Percentiles rank a stretch among this genome's conserved stretches.
Evolutionary conservation across 768 basidiomycete genomes (phyloP).

Genomic region (Amanita fuliginea): DNA sequence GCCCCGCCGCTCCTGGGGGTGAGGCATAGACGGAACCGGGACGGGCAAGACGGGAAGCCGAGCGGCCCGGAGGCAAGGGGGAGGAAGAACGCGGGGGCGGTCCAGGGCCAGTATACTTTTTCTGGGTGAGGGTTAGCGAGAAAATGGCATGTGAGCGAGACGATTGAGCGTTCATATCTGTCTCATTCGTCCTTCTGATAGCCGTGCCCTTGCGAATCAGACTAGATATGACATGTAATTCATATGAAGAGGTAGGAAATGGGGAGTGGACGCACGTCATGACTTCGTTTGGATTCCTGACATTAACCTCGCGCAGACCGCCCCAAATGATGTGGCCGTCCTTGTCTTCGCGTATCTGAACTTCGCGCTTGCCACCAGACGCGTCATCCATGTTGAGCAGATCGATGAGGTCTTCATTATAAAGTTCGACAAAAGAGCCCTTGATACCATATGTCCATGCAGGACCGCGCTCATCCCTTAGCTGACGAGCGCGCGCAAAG

Average conservation of each 20-base stretch:
- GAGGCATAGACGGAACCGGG: slow-evolving; percentile 69
- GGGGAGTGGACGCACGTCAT: slow-evolving; percentile 61
- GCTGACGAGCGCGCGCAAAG: slow-evolving; percentile 66
- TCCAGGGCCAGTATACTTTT: slow-evolving; percentile 67
- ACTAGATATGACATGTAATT: slow-evolving; percentile 27
- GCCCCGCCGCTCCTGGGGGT: slow-evolving; percentile 20
- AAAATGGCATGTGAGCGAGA: slow-evolving; percentile 99
- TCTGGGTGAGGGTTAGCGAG: slow-evolving; percentile 88
- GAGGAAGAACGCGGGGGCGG: slow-evolving; percentile 67
- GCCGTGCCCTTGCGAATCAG: slow-evolving; percentile 84
- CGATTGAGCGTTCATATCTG: slow-evolving; percentile 97
- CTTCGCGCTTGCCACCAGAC: slow-evolving; percentile 62
- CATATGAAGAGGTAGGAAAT: slow-evolving; percentile 3
- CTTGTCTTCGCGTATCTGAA: slow-evolving; percentile 95
- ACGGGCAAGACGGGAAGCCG: slow-evolving; percentile 66
- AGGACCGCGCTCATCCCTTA: slow-evolving; percentile 64
- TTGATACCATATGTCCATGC: slow-evolving; percentile 75
- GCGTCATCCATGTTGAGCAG: slow-evolving; percentile 69
- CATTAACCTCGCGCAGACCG: slow-evolving; percentile 84
- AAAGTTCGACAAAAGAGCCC: slow-evolving; percentile 94
- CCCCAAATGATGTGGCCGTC: slow-evolving; percentile 96
- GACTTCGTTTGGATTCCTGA: slow-evolving; percentile 78
- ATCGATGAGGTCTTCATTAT: slow-evolving; percentile 98
- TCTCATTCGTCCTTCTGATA: slow-evolving; percentile 90
- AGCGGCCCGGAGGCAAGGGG: slow-evolving; percentile 67